Conservation (phyloP, 2,329 filamentous ascomycete genomes). For the Botrytis tulipae region DNA sequence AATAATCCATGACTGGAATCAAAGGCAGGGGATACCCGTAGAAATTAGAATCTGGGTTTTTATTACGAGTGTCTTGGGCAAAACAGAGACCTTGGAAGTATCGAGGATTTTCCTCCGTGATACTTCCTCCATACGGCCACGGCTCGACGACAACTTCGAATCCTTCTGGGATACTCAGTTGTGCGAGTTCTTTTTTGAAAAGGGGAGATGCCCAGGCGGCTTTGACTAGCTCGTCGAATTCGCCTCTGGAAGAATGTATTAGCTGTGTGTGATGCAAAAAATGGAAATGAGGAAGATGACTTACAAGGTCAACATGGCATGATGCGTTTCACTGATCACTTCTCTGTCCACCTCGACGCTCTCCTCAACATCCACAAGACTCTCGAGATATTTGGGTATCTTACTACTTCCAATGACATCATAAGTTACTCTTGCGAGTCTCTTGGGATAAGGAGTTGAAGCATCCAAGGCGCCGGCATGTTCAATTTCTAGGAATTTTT, state of each 20-base stretch:
- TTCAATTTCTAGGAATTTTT: constrained; percentile 49
- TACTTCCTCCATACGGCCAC: constrained; percentile 53
- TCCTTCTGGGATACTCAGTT: constrained; percentile 51
- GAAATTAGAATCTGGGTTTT: constrained; percentile 42
- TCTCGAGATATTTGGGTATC: constrained; percentile 54
- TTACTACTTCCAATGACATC: constrained; percentile 53
- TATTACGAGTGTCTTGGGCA: constrained; percentile 43
- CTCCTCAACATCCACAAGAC: constrained; percentile 48
- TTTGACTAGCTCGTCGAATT: constrained; percentile 9
- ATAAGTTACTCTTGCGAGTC: constrained; percentile 55
- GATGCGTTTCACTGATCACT: constrained; percentile 47
- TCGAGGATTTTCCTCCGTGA: constrained; percentile 45
- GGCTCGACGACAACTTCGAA: constrained; percentile 54
- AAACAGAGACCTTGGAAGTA: constrained; percentile 56
- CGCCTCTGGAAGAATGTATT: background rate
- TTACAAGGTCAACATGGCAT: constrained; percentile 50
- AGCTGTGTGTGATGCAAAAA: background rate
- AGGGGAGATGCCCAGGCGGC: background rate
- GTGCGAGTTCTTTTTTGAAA: constrained; percentile 5
- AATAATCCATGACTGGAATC: constrained; percentile 49
- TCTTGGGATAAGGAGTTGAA: constrained; percentile 43
- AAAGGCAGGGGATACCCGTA: constrained; percentile 51
- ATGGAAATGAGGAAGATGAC: constrained; percentile 24
- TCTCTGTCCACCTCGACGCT: constrained; percentile 45
- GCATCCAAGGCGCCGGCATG: constrained; percentile 42